Evolutionary conservation across 805 yeast species (phyloP).

Genomic region (Zygotorulaspora chibaensis): DNA sequence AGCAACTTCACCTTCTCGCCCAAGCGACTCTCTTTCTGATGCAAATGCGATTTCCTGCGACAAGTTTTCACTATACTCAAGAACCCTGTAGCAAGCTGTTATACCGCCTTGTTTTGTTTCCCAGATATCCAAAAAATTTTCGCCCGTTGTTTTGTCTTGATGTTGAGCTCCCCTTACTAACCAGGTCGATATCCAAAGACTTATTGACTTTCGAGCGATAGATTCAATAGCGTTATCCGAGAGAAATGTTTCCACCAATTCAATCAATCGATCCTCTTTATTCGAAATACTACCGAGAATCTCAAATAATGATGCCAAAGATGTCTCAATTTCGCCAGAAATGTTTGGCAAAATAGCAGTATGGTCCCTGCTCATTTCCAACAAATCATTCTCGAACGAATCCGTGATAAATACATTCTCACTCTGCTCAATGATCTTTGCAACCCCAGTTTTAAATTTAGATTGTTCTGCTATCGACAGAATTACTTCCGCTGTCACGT

Average conservation of each 20-base stretch:
- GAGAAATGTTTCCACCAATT: conserved; percentile 21
- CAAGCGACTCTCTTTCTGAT: conserved; percentile 15
- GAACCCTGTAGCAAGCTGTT: conserved; percentile 29
- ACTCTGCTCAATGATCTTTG: conserved; percentile 19
- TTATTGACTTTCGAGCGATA: conserved; percentile 13
- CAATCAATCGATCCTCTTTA: conserved; percentile 5
- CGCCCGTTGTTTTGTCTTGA: conserved; percentile 20
- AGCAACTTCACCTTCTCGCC: conserved; percentile 23
- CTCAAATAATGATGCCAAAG: conserved; percentile 5
- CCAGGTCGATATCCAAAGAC: conserved; percentile 40
- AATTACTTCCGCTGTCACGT: conserved; percentile 1
- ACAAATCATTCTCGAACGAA: conserved; percentile 3
- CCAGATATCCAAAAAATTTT: conserved; percentile 11
- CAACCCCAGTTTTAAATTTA: conserved; percentile 1
- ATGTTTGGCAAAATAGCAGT: conserved; percentile 19
- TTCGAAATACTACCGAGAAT: conserved; percentile 1
- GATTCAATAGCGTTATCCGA: conserved; percentile 14
- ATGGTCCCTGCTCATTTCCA: conserved; percentile 1
- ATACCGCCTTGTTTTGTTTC: conserved; percentile 5
- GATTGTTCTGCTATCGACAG: conserved; percentile 2
- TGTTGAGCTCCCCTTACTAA: conserved; percentile 27
- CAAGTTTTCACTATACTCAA: conserved; percentile 42
- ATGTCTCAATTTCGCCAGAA: conserved; percentile 23
- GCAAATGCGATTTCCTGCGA: conserved; percentile 35
- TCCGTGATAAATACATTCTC: conserved; percentile 18